phyloP scores from a whole-genome alignment of 495 filamentous ascomycete species.

The Podospora pseudopauciseta region DNA sequence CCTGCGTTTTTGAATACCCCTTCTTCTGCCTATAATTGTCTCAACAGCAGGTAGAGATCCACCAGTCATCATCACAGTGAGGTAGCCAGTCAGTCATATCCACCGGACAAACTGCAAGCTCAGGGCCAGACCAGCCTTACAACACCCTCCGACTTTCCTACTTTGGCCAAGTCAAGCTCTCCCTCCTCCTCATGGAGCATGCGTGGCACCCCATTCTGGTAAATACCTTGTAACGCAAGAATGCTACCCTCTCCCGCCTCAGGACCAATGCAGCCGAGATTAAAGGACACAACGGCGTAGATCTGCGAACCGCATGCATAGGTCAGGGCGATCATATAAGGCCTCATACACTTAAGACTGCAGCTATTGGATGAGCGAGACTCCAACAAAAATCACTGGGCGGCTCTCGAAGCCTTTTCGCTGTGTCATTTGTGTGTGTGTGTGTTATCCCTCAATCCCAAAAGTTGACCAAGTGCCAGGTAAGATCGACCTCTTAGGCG shows the following conservation, averaged over 20 bases:
- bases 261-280: background rate
- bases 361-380: background rate
- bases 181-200: background rate
- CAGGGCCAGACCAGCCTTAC: background rate
- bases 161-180: background rate
- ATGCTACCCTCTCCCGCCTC: background rate
- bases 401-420: background rate
- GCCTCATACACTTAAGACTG: background rate
- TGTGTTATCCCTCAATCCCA: background rate
- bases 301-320: background rate
- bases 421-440: background rate
- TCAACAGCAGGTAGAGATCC: background rate
- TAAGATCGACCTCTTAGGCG: background rate
- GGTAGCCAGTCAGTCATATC: background rate
- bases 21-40: background rate
- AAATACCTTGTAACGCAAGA: background rate
- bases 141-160: background rate
- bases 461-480: background rate
- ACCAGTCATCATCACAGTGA: background rate
- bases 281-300: background rate
- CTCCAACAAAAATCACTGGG: background rate
- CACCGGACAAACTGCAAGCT: background rate
- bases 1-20: background rate
- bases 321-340: background rate
- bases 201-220: background rate